Conservation (phyloP, 139 green algal genomes). For the Marvania coccoides region DNA sequence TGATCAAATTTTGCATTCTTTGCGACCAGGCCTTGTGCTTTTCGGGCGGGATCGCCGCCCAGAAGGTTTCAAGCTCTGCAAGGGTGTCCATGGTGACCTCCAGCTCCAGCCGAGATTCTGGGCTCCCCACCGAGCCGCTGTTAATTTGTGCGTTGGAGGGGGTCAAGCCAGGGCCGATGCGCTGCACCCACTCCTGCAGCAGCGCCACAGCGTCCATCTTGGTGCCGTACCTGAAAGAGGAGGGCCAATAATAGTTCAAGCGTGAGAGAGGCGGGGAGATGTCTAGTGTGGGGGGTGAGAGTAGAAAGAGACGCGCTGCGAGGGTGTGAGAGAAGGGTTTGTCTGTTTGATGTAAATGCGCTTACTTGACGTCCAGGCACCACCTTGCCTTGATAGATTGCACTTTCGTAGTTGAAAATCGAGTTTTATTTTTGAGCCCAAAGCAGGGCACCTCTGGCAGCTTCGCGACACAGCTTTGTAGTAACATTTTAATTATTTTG, state of each 20-base stretch:
- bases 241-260: too few relatives aligned
- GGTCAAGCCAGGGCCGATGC: constrained; percentile 57
- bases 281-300: neutral
- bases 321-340: neutral
- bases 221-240: constrained; percentile 50
- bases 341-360: too few relatives aligned
- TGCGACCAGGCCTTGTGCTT: constrained; percentile 33
- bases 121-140: constrained; percentile 44
- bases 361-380: constrained; percentile 13
- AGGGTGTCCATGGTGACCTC: constrained; percentile 52
- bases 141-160: constrained; percentile 40
- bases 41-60: constrained; percentile 35
- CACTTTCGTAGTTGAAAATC: too few relatives aligned
- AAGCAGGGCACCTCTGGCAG: too few relatives aligned
- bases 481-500: too few relatives aligned
- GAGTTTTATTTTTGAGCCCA: too few relatives aligned
- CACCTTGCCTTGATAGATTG: constrained; percentile 3
- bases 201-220: constrained; percentile 56
- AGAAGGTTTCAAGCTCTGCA: constrained; percentile 62
- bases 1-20: constrained; percentile 43
- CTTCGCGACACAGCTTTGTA: too few relatives aligned
- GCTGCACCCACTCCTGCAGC: constrained; percentile 64
- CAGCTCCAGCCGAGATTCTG: constrained; percentile 59
- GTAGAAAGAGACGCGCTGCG: neutral
- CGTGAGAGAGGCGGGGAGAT: too few relatives aligned